Evolutionary conservation across 805 yeast genomes (phyloP).

Genomic region (Candida schatavii): DNA sequence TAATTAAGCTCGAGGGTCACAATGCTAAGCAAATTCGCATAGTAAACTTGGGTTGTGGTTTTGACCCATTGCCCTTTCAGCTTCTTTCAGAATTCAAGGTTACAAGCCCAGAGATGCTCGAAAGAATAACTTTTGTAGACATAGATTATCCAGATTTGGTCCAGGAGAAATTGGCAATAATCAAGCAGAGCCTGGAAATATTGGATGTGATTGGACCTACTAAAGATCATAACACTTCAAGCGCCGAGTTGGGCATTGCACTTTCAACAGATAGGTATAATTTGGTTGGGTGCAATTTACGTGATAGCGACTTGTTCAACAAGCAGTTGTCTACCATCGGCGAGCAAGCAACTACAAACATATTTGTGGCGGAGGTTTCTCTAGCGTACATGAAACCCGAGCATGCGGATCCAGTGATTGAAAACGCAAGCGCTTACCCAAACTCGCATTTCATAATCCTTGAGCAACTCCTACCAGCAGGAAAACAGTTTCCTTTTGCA

Average conservation of each 20-base stretch:
- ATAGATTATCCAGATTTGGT: conserved; percentile 75
- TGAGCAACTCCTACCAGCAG: conserved; percentile 72
- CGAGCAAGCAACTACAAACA: conserved; percentile 36
- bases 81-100: conserved; percentile 17
- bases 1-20: conserved; percentile 25
- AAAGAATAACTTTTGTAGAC: conserved; percentile 53
- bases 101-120: conserved; percentile 10
- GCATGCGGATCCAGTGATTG: conserved; percentile 61
- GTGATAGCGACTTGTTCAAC: conserved; percentile 40
- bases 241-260: conserved; percentile 23
- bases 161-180: conserved; percentile 50
- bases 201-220: conserved; percentile 39
- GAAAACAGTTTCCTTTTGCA: conserved; percentile 63
- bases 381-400: conserved; percentile 73
- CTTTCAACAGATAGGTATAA: conserved; percentile 44
- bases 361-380: conserved; percentile 81
- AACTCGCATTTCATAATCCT: conserved; percentile 60
- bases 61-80: conserved; percentile 44
- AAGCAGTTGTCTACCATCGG: conserved; percentile 17
- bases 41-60: conserved; percentile 79
- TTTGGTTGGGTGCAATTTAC: conserved; percentile 67
- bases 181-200: conserved; percentile 47
- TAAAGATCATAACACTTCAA: not conserved
- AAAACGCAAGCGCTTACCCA: conserved; percentile 42
- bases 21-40: conserved; percentile 23